Conservation (phyloP, 2,329 filamentous ascomycete species). For the Uncinocarpus reesii region DNA sequence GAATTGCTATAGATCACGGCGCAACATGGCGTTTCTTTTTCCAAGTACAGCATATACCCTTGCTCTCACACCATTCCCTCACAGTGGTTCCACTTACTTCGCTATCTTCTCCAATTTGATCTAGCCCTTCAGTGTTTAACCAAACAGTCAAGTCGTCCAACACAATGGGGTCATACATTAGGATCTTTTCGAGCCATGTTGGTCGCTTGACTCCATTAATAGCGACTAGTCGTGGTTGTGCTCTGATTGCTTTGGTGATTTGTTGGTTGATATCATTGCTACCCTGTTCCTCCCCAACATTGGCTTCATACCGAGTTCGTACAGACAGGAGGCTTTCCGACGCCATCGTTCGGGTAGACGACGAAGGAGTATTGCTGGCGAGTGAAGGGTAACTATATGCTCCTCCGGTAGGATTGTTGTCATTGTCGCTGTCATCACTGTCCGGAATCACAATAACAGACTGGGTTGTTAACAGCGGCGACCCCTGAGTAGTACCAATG, state of each 20-base stretch:
- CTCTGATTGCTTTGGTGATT: constrained; percentile 42
- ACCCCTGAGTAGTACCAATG: background rate
- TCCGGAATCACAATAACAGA: constrained; percentile 10
- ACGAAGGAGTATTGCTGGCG: constrained; percentile 2
- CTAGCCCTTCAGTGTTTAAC: constrained; percentile 64
- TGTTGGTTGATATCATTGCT: constrained; percentile 31
- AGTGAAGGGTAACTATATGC: constrained; percentile 12
- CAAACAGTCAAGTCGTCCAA: constrained; percentile 75
- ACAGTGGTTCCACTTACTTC: constrained; percentile 57
- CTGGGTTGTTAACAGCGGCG: background rate
- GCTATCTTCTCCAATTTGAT: constrained; percentile 52
- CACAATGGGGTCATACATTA: constrained; percentile 84
- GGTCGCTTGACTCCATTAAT: constrained; percentile 35
- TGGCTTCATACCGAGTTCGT: constrained; percentile 6
- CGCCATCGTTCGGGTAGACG: background rate
- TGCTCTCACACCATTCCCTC: constrained; percentile 81
- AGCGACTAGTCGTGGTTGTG: constrained; percentile 27
- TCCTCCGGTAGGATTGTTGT: constrained; percentile 21
- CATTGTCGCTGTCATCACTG: constrained; percentile 13
- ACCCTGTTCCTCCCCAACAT: constrained; percentile 17
- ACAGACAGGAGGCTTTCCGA: background rate
- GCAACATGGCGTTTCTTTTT: constrained; percentile 43
- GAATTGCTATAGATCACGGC: too few relatives aligned
- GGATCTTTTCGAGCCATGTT: constrained; percentile 84
- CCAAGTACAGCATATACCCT: constrained; percentile 76